A percentile compares a stretch with the other conserved stretches of the same genome.
Evolutionary conservation across 192 early-diverging fungal genomes (phyloP).

Genomic region (Thamnidium elegans): DNA sequence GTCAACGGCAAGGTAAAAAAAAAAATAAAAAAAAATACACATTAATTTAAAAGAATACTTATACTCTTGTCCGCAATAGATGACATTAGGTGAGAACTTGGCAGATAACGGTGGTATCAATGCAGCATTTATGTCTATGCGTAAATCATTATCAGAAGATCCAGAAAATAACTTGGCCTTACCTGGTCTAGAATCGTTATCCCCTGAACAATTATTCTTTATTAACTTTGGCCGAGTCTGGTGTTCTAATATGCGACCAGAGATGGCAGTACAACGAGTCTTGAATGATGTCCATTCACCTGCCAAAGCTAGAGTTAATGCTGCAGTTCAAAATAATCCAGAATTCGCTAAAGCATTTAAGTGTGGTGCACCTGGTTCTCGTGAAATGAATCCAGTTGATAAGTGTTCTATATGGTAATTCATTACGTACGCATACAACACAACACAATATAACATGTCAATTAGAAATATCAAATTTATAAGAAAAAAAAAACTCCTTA

Average conservation of each 20-base stretch:
- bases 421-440: background rate
- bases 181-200: conserved; percentile 44
- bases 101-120: conserved; percentile 68
- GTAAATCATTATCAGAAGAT: conserved; percentile 10
- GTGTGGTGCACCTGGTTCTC: conserved; percentile 43
- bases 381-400: conserved; percentile 62
- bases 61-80: background rate
- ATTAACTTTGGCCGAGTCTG: conserved; percentile 65
- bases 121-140: conserved; percentile 41
- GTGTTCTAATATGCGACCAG: conserved; percentile 51
- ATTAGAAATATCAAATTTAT: no score
- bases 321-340: conserved; percentile 57
- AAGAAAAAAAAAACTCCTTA: no score
- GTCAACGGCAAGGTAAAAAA: conserved; percentile 52
- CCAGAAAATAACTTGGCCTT: conserved; percentile 33
- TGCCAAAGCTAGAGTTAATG: conserved; percentile 59
- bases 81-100: conserved; percentile 65
- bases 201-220: conserved; percentile 60
- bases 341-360: conserved; percentile 67
- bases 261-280: conserved; percentile 23
- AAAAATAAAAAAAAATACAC: background rate
- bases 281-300: conserved; percentile 61
- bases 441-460: background rate
- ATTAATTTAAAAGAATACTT: background rate
- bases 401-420: conserved; percentile 47